Evolutionary conservation across 2,329 filamentous ascomycete species (phyloP), one percentile per base, ranked within the genome.

Genomic region (Neoscytalidium dimidiatum): DNA sequence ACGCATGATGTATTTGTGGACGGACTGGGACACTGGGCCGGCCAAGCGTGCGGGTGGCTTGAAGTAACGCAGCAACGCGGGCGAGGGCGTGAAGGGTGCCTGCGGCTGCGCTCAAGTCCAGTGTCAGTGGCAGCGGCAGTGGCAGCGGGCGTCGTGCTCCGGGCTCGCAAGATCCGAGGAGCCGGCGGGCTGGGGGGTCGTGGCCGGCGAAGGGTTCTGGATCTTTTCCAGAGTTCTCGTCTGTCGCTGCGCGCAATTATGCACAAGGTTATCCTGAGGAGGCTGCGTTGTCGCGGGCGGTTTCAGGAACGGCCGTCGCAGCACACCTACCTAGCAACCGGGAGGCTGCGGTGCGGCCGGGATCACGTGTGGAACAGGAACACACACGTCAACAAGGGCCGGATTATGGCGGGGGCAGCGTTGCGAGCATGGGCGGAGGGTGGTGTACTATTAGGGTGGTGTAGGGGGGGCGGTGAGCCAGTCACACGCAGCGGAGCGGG

Each of bases 41-140:
- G 38, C n/a, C n/a, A 35, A 44, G 56, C 23, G 53, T 4, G 38
- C 53, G 53, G 38, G 56, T 46, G 56, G 56, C 56, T 58, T 43
- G 53, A 9, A 21, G 29, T 28, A 21, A 23, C 26, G 48, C 17
- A 23, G 48, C 11, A 5, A 26, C n/a, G 9, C 26, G 46, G 11
- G 44, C 3, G 14, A 28, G 28, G 49, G 6, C 13, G 49, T 28
- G 31, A n/a, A n/a, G n/a, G 31, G 29, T 33, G 49, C 19, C 38
- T 23, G 49, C 17, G 28, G 14, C 28, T 41, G 38, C 38, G n/a
- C 14, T 11, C 38, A n/a, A n/a, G n/a, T n/a, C n/a, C n/a, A n/a
- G n/a, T n/a, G n/a, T n/a, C n/a, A n/a, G n/a, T n/a, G n/a, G n/a
- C n/a, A n/a, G n/a, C n/a, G n/a, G n/a, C 33, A 35, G 3, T 9